Evolutionary conservation across 1,284 basidiomycete genomes (phyloP).

Genomic region (Rhizopogon parksii): DNA sequence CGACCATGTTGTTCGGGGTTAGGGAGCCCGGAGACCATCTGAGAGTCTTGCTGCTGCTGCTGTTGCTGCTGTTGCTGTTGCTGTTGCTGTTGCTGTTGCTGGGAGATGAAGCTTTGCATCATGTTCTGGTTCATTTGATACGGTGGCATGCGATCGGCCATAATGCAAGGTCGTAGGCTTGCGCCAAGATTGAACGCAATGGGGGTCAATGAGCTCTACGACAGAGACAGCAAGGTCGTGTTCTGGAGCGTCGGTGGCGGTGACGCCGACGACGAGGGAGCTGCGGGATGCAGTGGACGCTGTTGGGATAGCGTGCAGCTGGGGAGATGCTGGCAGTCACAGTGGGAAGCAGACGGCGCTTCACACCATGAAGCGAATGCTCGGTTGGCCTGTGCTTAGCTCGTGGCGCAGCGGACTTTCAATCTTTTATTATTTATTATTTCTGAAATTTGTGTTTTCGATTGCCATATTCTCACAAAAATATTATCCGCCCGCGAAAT

Average conservation of each 20-base stretch:
- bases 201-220: conserved; percentile 10
- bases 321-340: conserved; percentile 33
- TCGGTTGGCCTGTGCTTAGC: conserved; percentile 1
- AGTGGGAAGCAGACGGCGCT: conserved; percentile 35
- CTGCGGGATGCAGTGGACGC: conserved; percentile 10
- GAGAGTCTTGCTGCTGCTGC: conserved; percentile 31
- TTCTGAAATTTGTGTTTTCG: background rate
- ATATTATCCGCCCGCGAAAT: background rate
- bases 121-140: conserved; percentile 46
- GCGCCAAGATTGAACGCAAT: conserved; percentile 24
- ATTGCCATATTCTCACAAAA: background rate
- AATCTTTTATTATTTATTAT: conserved; percentile 3
- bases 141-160: conserved; percentile 54
- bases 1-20: conserved; percentile 44
- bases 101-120: conserved; percentile 36
- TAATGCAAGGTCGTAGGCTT: conserved; percentile 30
- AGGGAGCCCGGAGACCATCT: conserved; percentile 36
- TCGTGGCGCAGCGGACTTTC: conserved; percentile 2
- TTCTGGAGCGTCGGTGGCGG: conserved; percentile 6
- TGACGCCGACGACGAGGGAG: conserved; percentile 20
- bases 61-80: conserved; percentile 32
- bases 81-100: conserved; percentile 37
- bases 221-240: conserved; percentile 14
- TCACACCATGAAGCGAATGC: conserved; percentile 19
- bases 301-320: conserved; percentile 19